Evolutionary conservation across 495 filamentous ascomycete genomes (phyloP).

Genomic region (Penicillium goetzii): DNA sequence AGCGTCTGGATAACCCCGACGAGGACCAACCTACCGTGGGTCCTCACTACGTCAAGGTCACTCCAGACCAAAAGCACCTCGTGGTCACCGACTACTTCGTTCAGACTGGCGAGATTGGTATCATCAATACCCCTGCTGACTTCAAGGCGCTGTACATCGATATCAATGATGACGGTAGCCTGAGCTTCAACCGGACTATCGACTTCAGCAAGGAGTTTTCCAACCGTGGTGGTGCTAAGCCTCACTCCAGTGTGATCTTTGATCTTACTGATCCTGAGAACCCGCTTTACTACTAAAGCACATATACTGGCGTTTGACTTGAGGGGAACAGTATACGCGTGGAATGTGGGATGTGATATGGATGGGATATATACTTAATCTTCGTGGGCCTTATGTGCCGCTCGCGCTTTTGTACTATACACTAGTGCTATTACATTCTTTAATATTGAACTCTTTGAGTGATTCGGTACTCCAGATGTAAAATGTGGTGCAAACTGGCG

Average conservation of each 20-base stretch:
- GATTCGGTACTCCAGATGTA: not conserved
- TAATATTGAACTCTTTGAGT: not conserved
- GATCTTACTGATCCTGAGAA: slow-evolving; percentile 58
- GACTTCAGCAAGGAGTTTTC: slow-evolving; percentile 58
- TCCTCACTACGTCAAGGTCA: slow-evolving; percentile 67
- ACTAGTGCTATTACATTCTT: slow-evolving; percentile 2
- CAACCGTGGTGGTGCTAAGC: slow-evolving; percentile 60
- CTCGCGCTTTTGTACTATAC: slow-evolving; percentile 2
- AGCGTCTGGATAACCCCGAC: slow-evolving; percentile 62
- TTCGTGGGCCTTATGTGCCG: not conserved
- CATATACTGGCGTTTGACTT: not conserved
- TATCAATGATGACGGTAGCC: slow-evolving; percentile 54
- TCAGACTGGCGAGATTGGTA: slow-evolving; percentile 62
- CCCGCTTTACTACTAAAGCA: slow-evolving; percentile 43
- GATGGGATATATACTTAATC: not conserved
- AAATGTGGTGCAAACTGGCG: not conserved
- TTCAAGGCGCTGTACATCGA: slow-evolving; percentile 67
- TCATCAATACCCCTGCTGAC: slow-evolving; percentile 66
- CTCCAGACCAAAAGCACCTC: slow-evolving; percentile 65
- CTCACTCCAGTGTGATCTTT: slow-evolving; percentile 62
- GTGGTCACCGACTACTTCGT: slow-evolving; percentile 69
- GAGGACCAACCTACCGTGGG: slow-evolving; percentile 62
- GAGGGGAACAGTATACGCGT: not conserved
- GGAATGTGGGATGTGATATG: not conserved
- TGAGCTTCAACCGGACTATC: slow-evolving; percentile 61